A percentile compares a stretch with the other conserved stretches of the same genome.
Evolutionary conservation across 805 yeast species (phyloP).

Genomic region (Kazachstania psychrophila): DNA sequence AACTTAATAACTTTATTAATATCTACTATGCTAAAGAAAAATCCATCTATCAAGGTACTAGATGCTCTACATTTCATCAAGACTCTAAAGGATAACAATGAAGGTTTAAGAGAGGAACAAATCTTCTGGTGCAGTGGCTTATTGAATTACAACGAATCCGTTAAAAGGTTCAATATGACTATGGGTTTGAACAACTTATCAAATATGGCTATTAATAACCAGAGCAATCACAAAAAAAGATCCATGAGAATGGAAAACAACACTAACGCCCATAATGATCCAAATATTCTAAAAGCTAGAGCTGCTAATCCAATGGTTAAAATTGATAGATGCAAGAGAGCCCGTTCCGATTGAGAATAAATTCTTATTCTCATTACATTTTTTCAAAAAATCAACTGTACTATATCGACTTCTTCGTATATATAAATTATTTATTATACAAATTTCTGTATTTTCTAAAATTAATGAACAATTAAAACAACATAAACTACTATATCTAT

Average conservation of each 20-base stretch:
- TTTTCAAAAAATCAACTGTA: too few relatives aligned
- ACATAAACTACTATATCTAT: too few relatives aligned
- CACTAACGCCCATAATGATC: neutral
- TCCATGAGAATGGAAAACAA: neutral
- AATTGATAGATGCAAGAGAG: slow-evolving; percentile 7
- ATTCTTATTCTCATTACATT: too few relatives aligned
- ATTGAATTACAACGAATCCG: slow-evolving; percentile 16
- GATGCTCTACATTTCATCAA: slow-evolving; percentile 27
- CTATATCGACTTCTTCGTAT: too few relatives aligned
- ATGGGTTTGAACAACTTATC: slow-evolving; percentile 7
- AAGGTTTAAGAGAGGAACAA: slow-evolving; percentile 12
- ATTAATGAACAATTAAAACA: too few relatives aligned
- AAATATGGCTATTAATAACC: neutral
- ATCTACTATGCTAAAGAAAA: slow-evolving; percentile 20
- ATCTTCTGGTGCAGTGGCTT: slow-evolving; percentile 21
- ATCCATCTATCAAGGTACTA: slow-evolving; percentile 14
- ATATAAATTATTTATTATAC: too few relatives aligned
- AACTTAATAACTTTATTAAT: slow-evolving; percentile 19
- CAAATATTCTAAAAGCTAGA: neutral
- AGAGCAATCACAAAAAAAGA: slow-evolving; percentile 1
- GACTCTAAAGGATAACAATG: slow-evolving; percentile 15
- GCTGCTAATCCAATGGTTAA: neutral
- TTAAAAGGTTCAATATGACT: slow-evolving; percentile 12
- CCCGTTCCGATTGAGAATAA: slow-evolving; percentile 10
- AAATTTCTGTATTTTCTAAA: too few relatives aligned